Evolutionary conservation across 1,139 yeast genomes (phyloP), one percentile per base, ranked within the genome.

Genomic region (Magnusiomyces paraingens): DNA sequence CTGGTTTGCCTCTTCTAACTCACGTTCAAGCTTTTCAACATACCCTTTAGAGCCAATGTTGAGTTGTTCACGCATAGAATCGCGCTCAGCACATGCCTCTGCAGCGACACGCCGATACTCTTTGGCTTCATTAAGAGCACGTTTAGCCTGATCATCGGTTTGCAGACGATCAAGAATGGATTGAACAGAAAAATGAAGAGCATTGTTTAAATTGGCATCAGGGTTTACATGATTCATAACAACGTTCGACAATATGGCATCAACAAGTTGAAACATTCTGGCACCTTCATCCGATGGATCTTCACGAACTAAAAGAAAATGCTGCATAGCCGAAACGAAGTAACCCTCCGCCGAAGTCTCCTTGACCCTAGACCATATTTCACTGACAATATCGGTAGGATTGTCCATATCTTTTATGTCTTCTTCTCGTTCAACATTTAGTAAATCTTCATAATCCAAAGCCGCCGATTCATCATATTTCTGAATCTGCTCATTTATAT

Each of bases 131-230:
- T 78, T 70, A 53, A 86, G 74, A 0, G 96, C 95, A 55, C 84
- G 78, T 53, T 86, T 76, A 20, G 96, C 96, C 68, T 86, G 86
- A 57, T 90, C 96, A 69, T 93, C 99, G 0, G 96, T 88, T 61
- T 84, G 84, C 68, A 91, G 78, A n/a, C 90, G 79, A 52, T 89
- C 82, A 58, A 82, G 78, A 54, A 93, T 75, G 58, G 85, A 76
- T 64, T 89, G 94, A 43, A 93, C 86, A 0, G 96, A 91, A 60
- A 89, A 82, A 52, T 87, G 89, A 63, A 90, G 78, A 4, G 90
- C 87, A 8, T 91, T 78, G 45, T 85, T 88, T 58, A 84, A 84
- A 61, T 85, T 86, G 10, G 73, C 69, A 15, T 80, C 75, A 21
- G 86, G 83, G 15, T 69, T 66, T 29, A 71, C 63, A 21, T 73